A percentile compares a stretch with the other conserved stretches of the same genome.
Evolutionary conservation across 441 rosid species (phyloP).

Genomic region (Pelargonium fulgidum): DNA sequence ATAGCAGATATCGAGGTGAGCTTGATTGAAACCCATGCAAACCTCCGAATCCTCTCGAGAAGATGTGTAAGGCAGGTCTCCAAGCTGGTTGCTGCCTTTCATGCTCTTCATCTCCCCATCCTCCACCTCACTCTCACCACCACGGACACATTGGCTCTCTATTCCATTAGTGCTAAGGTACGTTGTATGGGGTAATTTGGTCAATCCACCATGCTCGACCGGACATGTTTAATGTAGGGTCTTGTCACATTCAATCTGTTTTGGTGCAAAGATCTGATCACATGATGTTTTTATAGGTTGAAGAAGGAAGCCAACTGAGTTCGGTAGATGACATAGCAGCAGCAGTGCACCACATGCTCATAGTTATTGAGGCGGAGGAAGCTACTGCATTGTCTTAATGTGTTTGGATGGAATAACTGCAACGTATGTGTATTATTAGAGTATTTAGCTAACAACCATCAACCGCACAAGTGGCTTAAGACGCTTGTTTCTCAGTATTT

Average conservation of each 20-base stretch:
- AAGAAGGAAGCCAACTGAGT: slow-evolving; percentile 81
- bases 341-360: slow-evolving; percentile 77
- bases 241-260: too few species aligned
- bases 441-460: too few species aligned
- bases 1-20: slow-evolving; percentile 73
- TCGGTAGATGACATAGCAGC: slow-evolving; percentile 82
- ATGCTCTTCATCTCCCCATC: slow-evolving; percentile 57
- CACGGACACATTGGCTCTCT: slow-evolving; percentile 48
- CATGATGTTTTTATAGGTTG: slow-evolving; percentile 36
- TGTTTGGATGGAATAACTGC: too few species aligned
- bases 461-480: too few species aligned
- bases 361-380: slow-evolving; percentile 52
- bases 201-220: too few species aligned
- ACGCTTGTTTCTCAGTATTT: too few species aligned
- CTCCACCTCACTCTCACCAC: slow-evolving; percentile 76
- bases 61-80: slow-evolving; percentile 45
- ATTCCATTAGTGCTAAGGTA: slow-evolving; percentile 87
- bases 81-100: slow-evolving; percentile 54
- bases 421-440: too few species aligned
- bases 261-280: too few species aligned
- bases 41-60: slow-evolving; percentile 55
- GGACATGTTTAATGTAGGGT: too few species aligned
- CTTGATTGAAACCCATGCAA: slow-evolving; percentile 74
- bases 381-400: slow-evolving; percentile 22
- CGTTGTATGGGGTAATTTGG: too few species aligned